Conservation (phyloP, 108 stramenopile species). For the Chaetoceros muelleri region DNA sequence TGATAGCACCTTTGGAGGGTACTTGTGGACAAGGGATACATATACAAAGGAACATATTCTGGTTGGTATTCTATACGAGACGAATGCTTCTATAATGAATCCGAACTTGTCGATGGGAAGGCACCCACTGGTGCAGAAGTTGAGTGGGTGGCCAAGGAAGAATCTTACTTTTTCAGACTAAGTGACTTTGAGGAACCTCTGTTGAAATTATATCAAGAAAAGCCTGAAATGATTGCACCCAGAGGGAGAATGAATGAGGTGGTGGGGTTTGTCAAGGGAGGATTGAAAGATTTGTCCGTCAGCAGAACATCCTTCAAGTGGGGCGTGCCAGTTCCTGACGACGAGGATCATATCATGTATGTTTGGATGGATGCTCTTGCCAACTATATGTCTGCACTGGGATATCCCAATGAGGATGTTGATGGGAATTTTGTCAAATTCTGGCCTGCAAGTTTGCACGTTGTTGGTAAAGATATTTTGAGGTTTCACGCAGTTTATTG, state of each 20-base stretch:
- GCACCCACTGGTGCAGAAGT: slow-evolving; percentile 91
- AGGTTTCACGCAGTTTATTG: slow-evolving; percentile 97
- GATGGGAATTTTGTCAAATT: slow-evolving; percentile 41
- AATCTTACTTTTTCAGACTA: slow-evolving; percentile 94
- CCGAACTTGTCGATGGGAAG: slow-evolving; percentile 88
- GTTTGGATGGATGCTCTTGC: slow-evolving; percentile 98
- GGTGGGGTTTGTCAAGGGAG: slow-evolving; percentile 75
- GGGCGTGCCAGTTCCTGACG: slow-evolving; percentile 90
- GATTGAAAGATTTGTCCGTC: slow-evolving; percentile 84
- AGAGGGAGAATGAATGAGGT: slow-evolving; percentile 80
- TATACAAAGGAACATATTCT: slow-evolving; percentile 89
- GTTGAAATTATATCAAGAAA: slow-evolving; percentile 61
- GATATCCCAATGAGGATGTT: slow-evolving; percentile 62
- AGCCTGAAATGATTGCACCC: slow-evolving; percentile 90
- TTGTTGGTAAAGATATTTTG: slow-evolving; percentile 98
- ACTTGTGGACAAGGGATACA: slow-evolving; percentile 68
- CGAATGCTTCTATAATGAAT: slow-evolving; percentile 94
- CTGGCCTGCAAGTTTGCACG: slow-evolving; percentile 87
- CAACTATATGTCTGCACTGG: slow-evolving; percentile 92
- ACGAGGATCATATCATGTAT: slow-evolving; percentile 92
- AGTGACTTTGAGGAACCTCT: slow-evolving; percentile 71
- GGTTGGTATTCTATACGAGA: slow-evolving; percentile 98
- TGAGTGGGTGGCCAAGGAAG: slow-evolving; percentile 91
- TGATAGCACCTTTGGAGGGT: slow-evolving; percentile 71
- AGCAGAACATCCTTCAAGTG: slow-evolving; percentile 87